These are phyloP conservation scores for Amorphotheca resinae DNA, from an alignment of 495 filamentous ascomycete genomes.

Conservation along the genomic window DNA sequence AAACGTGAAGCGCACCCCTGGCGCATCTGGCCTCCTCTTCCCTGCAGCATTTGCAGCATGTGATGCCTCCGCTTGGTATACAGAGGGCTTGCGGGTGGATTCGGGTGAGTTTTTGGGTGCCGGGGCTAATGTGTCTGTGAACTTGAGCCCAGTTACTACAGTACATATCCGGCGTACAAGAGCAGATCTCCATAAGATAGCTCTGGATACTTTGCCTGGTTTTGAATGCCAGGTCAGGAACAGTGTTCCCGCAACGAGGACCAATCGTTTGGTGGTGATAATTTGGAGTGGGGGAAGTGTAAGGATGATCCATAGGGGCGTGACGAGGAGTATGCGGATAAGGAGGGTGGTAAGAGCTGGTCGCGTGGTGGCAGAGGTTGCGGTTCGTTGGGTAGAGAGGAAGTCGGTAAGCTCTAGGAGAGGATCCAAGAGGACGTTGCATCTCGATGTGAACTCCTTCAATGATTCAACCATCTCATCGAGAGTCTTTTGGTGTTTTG, in stretches of 20 bases:
- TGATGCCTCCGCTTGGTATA: constrained; percentile 30
- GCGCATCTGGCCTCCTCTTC: constrained; percentile 43
- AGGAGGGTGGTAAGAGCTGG: constrained; percentile 88
- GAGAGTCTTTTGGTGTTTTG: constrained; percentile 66
- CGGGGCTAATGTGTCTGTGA: constrained; percentile 30
- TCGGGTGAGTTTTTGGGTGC: constrained; percentile 10
- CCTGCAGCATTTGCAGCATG: constrained; percentile 28
- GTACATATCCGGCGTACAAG: constrained; percentile 52
- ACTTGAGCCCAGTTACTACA: constrained; percentile 66
- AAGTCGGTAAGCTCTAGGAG: constrained; percentile 82
- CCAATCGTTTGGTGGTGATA: constrained; percentile 74
- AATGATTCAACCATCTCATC: constrained; percentile 95
- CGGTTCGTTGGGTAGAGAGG: constrained; percentile 78
- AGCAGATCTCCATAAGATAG: constrained; percentile 81
- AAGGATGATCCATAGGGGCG: constrained; percentile 67
- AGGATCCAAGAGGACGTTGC: constrained; percentile 85
- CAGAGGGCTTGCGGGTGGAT: constrained; percentile 24
- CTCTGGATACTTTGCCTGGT: constrained; percentile 71
- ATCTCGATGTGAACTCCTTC: constrained; percentile 73
- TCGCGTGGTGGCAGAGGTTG: constrained; percentile 81
- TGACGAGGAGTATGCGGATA: constrained; percentile 75
- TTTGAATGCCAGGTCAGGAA: constrained; percentile 83
- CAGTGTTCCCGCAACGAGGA: constrained; percentile 68
- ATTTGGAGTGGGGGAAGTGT: constrained; percentile 73
- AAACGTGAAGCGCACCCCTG: constrained; percentile 89